Evolutionary conservation across 495 filamentous ascomycete genomes (phyloP).

Genomic region (Parmelia sp.): DNA sequence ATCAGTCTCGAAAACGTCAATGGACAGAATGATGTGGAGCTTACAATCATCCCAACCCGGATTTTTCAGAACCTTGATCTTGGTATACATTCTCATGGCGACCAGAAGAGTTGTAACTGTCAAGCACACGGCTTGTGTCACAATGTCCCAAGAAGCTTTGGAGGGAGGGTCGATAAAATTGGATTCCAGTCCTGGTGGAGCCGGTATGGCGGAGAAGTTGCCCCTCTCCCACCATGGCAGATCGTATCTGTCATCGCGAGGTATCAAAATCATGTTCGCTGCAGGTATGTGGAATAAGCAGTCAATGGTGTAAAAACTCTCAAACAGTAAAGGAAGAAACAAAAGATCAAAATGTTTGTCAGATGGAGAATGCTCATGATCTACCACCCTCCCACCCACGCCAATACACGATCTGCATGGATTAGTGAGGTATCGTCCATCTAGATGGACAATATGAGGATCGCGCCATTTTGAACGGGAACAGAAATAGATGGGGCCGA

Average conservation of each 20-base stretch:
- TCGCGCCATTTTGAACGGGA: not conserved
- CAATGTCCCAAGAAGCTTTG: constrained; percentile 10
- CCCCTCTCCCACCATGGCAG: constrained; percentile 11
- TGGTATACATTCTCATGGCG: constrained; percentile 21
- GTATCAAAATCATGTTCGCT: not conserved
- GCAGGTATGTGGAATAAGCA: not conserved
- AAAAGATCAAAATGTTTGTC: not conserved
- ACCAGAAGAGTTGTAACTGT: constrained; percentile 18
- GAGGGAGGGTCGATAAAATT: constrained; percentile 19
- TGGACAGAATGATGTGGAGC: not conserved
- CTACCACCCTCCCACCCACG: not conserved
- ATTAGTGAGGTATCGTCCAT: not conserved
- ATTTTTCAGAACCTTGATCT: constrained; percentile 10
- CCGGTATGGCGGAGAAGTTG: constrained; percentile 12
- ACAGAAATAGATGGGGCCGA: not conserved
- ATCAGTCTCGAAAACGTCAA: not conserved
- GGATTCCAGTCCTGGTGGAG: constrained; percentile 20
- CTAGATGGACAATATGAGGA: not conserved
- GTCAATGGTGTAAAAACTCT: not conserved
- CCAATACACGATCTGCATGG: not conserved
- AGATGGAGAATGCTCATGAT: not conserved
- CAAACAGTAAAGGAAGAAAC: not conserved
- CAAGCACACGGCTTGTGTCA: constrained; percentile 18
- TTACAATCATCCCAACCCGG: constrained; percentile 22
- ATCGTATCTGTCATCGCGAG: not conserved